Evolutionary conservation across 768 basidiomycete species (phyloP).

Genomic region (Mycena venus): DNA sequence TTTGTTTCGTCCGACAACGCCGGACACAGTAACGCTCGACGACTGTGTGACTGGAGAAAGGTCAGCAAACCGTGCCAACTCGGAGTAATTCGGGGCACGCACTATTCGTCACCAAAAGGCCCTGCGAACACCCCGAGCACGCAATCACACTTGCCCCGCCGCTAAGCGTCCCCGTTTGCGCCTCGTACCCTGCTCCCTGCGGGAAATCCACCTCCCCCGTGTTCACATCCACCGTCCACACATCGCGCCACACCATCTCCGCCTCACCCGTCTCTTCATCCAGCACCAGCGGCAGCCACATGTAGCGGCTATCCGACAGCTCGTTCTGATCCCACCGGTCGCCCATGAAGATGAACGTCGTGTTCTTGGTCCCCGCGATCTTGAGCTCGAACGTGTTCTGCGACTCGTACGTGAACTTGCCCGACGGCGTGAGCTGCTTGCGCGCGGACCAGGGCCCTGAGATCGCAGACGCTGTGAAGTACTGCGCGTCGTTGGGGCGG

Average conservation of each 20-base stretch:
- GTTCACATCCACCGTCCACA: slow-evolving; percentile 21
- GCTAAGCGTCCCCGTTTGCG: slow-evolving; percentile 11
- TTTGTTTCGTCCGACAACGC: slow-evolving; percentile 15
- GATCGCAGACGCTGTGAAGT: slow-evolving; percentile 18
- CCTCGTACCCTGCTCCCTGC: slow-evolving; percentile 17
- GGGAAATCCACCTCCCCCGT: slow-evolving; percentile 25
- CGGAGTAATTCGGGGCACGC: background rate
- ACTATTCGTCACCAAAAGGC: slow-evolving; percentile 23
- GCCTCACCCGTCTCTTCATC: slow-evolving; percentile 14
- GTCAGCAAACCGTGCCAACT: slow-evolving; percentile 13
- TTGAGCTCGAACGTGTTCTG: slow-evolving; percentile 26
- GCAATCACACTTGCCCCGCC: slow-evolving; percentile 18
- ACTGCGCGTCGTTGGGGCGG: slow-evolving; percentile 27
- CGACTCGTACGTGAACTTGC: slow-evolving; percentile 22
- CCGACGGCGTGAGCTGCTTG: slow-evolving; percentile 20
- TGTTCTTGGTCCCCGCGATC: slow-evolving; percentile 20
- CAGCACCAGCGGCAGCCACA: slow-evolving; percentile 24
- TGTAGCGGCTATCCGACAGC: slow-evolving; percentile 23
- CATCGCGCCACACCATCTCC: slow-evolving; percentile 21
- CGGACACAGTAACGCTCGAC: slow-evolving; percentile 24
- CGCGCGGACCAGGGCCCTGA: slow-evolving; percentile 25
- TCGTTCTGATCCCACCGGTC: slow-evolving; percentile 19
- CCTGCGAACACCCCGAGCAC: slow-evolving; percentile 20
- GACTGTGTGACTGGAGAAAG: slow-evolving; percentile 15
- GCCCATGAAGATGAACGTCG: slow-evolving; percentile 24